A percentile compares a stretch with the other conserved stretches of the same genome.
Conservation (phyloP, 169 alveolate genomes). For the Eimeria tenella region DNA sequence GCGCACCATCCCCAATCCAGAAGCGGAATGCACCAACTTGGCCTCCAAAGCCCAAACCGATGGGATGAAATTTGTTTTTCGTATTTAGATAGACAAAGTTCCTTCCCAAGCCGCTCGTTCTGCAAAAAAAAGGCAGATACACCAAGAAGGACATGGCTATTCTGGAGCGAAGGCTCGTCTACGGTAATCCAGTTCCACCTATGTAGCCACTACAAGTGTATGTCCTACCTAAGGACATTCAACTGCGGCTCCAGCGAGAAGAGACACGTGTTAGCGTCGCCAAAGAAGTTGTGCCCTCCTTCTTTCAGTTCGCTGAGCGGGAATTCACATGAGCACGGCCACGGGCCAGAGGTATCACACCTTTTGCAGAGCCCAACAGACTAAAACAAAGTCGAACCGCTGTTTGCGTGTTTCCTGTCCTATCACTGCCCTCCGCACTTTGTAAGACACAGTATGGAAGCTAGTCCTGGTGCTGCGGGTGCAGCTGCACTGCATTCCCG, state of each 20-base stretch:
- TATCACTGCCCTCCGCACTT: neutral
- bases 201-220: neutral
- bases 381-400: neutral
- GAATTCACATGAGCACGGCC: neutral
- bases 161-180: neutral
- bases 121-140: neutral
- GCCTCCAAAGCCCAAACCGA: slow-evolving; percentile 81
- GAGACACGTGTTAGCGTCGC: slow-evolving; percentile 60
- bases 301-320: slow-evolving; percentile 71
- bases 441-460: neutral
- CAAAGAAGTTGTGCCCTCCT: slow-evolving; percentile 68
- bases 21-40: slow-evolving; percentile 79
- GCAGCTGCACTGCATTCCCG: neutral
- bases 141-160: neutral
- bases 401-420: neutral
- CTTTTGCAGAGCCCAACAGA: neutral
- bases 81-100: slow-evolving; percentile 75
- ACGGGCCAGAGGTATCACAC: neutral
- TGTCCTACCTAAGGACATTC: slow-evolving; percentile 37
- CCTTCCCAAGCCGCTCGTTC: slow-evolving; percentile 79
- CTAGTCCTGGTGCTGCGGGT: neutral
- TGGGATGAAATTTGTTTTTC: slow-evolving; percentile 76
- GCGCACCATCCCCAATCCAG: slow-evolving; percentile 79
- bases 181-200: neutral
- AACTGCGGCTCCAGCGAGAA: slow-evolving; percentile 73